Percentiles rank a stretch among this genome's conserved stretches.
phyloP scores from a whole-genome alignment of 805 yeast species.

The Blastobotrys americana region DNA sequence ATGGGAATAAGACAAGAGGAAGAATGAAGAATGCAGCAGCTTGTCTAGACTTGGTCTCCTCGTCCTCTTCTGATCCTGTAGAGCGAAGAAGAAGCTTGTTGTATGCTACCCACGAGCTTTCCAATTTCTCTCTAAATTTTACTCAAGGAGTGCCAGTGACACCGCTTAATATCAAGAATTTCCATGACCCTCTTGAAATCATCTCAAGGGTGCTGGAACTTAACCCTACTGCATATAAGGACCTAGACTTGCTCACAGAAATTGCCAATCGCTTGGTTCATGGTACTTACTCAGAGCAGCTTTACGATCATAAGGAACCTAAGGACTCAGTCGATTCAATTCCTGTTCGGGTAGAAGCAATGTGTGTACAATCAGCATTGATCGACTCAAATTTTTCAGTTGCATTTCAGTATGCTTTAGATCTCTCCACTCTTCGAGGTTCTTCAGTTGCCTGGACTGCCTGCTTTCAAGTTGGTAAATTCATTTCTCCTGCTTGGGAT shows the following conservation, averaged over 20 bases:
- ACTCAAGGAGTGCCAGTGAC: slow-evolving; percentile 24
- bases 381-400: slow-evolving; percentile 53
- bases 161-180: slow-evolving; percentile 24
- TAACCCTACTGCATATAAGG: slow-evolving; percentile 26
- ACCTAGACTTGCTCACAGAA: slow-evolving; percentile 20
- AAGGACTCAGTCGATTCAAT: slow-evolving; percentile 8
- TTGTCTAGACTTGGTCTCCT: slow-evolving; percentile 19
- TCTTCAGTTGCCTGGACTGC: slow-evolving; percentile 50
- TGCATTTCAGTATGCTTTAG: slow-evolving; percentile 38
- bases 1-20: slow-evolving; percentile 35
- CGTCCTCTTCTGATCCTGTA: slow-evolving; percentile 9
- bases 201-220: slow-evolving; percentile 26
- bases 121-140: slow-evolving; percentile 24
- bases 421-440: slow-evolving; percentile 12
- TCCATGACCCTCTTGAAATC: slow-evolving; percentile 22
- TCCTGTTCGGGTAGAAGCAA: slow-evolving; percentile 20
- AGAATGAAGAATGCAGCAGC: slow-evolving; percentile 35
- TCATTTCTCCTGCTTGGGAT: slow-evolving; percentile 40
- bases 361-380: slow-evolving; percentile 62
- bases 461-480: slow-evolving; percentile 67
- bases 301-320: slow-evolving; percentile 4
- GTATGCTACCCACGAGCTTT: slow-evolving; percentile 25
- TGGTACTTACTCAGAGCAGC: slow-evolving; percentile 5
- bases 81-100: slow-evolving; percentile 20
- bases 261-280: slow-evolving; percentile 13